Conservation (phyloP, 192 early-diverging fungal species). For the Coemansia sp. region DNA sequence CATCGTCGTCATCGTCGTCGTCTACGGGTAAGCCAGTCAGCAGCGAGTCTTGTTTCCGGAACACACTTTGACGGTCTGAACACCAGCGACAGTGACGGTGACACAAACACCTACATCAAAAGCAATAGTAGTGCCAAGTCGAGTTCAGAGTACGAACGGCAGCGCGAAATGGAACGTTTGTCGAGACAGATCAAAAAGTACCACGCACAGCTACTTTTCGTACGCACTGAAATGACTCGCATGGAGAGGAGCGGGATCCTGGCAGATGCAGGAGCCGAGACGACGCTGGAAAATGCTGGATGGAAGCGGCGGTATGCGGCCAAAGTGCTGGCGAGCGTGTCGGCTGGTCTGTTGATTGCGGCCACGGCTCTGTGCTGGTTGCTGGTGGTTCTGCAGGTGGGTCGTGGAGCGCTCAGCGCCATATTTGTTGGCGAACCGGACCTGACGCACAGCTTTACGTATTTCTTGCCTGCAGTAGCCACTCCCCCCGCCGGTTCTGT, state of each 20-base stretch:
- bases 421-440: conserved; percentile 47
- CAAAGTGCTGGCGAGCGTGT: not conserved
- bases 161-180: conserved; percentile 37
- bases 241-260: conserved; percentile 29
- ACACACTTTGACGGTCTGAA: too few relatives aligned
- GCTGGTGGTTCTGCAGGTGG: conserved; percentile 43
- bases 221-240: conserved; percentile 28
- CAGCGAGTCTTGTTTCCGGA: too few relatives aligned
- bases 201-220: conserved; percentile 36
- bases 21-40: too few relatives aligned
- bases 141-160: conserved; percentile 30
- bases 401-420: conserved; percentile 43
- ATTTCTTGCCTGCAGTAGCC: conserved; percentile 34
- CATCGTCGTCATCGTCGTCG: too few relatives aligned
- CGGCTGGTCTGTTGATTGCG: conserved; percentile 14
- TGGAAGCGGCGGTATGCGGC: not conserved
- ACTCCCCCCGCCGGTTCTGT: not conserved
- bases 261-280: not conserved
- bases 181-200: conserved; percentile 37
- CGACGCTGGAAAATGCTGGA: not conserved
- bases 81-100: conserved; percentile 6
- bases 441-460: conserved; percentile 33
- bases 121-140: too few relatives aligned
- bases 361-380: conserved; percentile 40
- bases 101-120: too few relatives aligned